These are phyloP conservation scores for Phoma sp. DNA, from an alignment of 2,329 filamentous ascomycete genomes.

Conservation along the genomic window DNA sequence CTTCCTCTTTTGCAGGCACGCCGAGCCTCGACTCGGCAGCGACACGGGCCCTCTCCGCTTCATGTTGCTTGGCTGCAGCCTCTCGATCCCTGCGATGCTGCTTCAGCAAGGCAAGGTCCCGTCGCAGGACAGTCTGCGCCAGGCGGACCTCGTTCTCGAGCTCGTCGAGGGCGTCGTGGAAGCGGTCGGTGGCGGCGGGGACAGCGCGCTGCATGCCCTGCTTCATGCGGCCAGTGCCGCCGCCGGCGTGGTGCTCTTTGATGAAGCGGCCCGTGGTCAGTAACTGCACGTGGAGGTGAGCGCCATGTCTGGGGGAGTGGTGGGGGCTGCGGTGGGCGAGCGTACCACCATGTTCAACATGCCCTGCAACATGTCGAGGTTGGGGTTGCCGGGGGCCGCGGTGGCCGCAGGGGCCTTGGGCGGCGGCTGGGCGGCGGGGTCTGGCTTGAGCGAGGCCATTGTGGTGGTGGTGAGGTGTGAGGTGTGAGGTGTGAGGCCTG, in stretches of 20 bases:
- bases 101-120: constrained; percentile 47
- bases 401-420: constrained; percentile 11
- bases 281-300: constrained; percentile 40
- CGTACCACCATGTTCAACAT: constrained; percentile 57
- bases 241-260: constrained; percentile 47
- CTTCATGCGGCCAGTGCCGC: constrained; percentile 39
- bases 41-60: constrained; percentile 40
- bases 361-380: constrained; percentile 54
- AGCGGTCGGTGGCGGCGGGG: constrained; percentile 51
- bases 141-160: constrained; percentile 54
- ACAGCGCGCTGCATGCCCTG: constrained; percentile 48
- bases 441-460: constrained; percentile 26
- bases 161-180: constrained; percentile 60
- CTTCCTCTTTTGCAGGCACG: constrained; percentile 12
- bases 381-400: constrained; percentile 23
- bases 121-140: constrained; percentile 43
- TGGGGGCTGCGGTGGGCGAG: background rate
- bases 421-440: constrained; percentile 14
- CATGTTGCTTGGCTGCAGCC: constrained; percentile 39
- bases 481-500: background rate
- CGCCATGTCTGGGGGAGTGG: constrained; percentile 5
- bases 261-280: constrained; percentile 55
- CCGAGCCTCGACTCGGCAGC: constrained; percentile 36
- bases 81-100: constrained; percentile 46
- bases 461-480: background rate